Base-by-base conservation (phyloP, 2,329 filamentous ascomycete genomes). In the Myriosclerotinia duriaeana region DNA sequence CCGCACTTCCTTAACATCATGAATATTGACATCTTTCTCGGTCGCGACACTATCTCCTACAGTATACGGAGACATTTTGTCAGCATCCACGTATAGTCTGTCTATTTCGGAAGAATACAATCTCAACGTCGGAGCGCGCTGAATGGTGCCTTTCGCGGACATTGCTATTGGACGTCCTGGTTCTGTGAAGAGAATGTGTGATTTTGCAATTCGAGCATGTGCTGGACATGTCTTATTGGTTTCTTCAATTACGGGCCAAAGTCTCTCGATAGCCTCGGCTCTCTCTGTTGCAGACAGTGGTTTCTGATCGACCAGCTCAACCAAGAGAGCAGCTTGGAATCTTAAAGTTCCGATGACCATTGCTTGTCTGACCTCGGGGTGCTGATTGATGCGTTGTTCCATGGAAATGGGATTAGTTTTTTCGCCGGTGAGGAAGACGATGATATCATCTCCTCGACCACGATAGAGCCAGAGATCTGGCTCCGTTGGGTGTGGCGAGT, bases 341-440 rank as follows among this genome's bases (percentile, higher is more conserved):
- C 72, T 69, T 17, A 61, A 40, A 14, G 77, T 69, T 0, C 79
- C 79, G 46, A 77, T 66, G 2, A 80, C 69, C 1, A 79, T 53
- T 3, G 76, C 75, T 15, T 72, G 69, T 0, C 69, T 65, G 1
- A 81, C 72, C 9, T 76, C 53, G 0, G 77, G 75, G 60, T 80
- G 76, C 1, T 68, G 69, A 36, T 72, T 72, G 20, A 81, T 75
- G 6, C 74, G 71, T 44, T 69, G 70, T 66, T 81, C 79, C 73
- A 79, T 76, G 0, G 71, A 70, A 11, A 78, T 69, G 0, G 80
- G 79, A 46, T 81, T 80, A 50, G 79, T 75, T 67, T 81, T 82
- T 65, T 80, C 79, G 2, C 80, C 80, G 48, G 78, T 80, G 40
- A 74, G 76, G 26, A 80, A 72, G 0, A 80, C 78, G 38, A 81